These are phyloP conservation scores for Trapa bicornis DNA, from an alignment of 345 rosid species.

Conservation along the genomic window DNA sequence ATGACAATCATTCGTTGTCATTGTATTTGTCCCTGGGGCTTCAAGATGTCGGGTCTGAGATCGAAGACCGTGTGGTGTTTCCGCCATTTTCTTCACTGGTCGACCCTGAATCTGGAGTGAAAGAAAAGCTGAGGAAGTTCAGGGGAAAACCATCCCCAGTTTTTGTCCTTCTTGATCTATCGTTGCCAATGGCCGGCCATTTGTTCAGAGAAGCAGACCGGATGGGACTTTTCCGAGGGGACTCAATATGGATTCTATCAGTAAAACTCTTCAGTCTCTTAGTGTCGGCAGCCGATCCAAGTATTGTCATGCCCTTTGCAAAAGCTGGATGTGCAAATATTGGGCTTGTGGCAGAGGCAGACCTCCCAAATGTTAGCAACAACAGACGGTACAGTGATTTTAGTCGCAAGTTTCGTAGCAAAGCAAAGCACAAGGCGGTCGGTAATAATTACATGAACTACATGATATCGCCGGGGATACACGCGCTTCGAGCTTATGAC, in stretches of 20 bases:
- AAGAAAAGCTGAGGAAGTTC: conserved; percentile 19
- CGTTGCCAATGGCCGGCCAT: conserved; percentile 19
- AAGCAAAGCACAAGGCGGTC: conserved; percentile 13
- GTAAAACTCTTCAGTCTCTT: neutral
- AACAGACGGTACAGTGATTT: conserved; percentile 13
- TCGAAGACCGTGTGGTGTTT: conserved; percentile 27
- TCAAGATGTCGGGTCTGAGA: conserved; percentile 18
- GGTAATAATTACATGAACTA: conserved; percentile 6
- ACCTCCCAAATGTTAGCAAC: conserved; percentile 8
- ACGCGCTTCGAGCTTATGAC: conserved; percentile 31
- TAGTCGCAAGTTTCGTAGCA: conserved; percentile 11
- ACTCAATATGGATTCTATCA: conserved; percentile 34
- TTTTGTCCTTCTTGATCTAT: conserved; percentile 34
- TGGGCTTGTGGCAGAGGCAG: conserved; percentile 23
- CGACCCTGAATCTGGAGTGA: conserved; percentile 11
- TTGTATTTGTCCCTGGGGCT: conserved; percentile 22
- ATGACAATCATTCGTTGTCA: conserved; percentile 19
- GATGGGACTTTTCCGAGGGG: conserved; percentile 23
- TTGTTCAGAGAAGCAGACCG: conserved; percentile 29
- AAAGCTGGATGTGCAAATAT: conserved; percentile 20
- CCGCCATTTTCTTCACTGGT: conserved; percentile 21
- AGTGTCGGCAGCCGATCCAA: neutral
- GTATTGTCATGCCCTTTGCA: conserved; percentile 24
- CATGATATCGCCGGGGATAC: conserved; percentile 15
- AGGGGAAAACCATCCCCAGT: conserved; percentile 19